Evolutionary conservation across 2,329 filamentous ascomycete genomes (phyloP), one percentile per base, ranked within the genome.

Genomic region (Aureobasidium sp.): DNA sequence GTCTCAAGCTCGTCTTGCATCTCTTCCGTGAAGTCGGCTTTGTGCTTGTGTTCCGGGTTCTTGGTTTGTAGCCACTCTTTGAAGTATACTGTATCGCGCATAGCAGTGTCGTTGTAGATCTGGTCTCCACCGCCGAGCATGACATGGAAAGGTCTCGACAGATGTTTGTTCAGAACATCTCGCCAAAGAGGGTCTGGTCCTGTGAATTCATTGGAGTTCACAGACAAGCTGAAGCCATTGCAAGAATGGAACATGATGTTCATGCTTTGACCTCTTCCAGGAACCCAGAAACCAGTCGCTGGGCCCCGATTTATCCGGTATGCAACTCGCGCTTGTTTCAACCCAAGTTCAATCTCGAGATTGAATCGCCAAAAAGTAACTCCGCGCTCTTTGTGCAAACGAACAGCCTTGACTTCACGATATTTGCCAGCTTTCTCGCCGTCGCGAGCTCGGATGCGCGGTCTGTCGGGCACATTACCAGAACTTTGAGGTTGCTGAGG

Each of bases 211-310:
- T 95, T 83, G 0, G 91, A 78, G 65, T 96, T 87, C 27, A 89
- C 89, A 62, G 84, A 88, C 57, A 88, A 74, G 68, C 90, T 93
- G 78, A 99, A 99, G 1, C 95, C 94, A 73, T 99, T 99, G 78
- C 94, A 96, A 72, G 89, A 96, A 77, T 97, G 85, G 77, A 97
- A 99, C 91, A 97, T 96, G 72, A 97, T 90, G 76, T 97, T 97
- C 94, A 99, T 99, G 2, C 89, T 84, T 72, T 96, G 83, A 17
- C 86, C 88, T 55, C 82, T 84, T 36, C 88, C 88, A 5, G 95
- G 94, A 0, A 99, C 91, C 93, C 94, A 99, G 73, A 99, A 99
- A 1, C 88, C 90, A 58, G 90, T 86, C 2, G 90, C 85, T 6
- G 93, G 92, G 0, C 94, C 93, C 51, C 87, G 83, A 71, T 99